A percentile compares a stretch with the other conserved stretches of the same genome.
Evolutionary conservation across 2,329 filamentous ascomycete genomes (phyloP).

Genomic region (Arthrobotrys entomopaga): DNA sequence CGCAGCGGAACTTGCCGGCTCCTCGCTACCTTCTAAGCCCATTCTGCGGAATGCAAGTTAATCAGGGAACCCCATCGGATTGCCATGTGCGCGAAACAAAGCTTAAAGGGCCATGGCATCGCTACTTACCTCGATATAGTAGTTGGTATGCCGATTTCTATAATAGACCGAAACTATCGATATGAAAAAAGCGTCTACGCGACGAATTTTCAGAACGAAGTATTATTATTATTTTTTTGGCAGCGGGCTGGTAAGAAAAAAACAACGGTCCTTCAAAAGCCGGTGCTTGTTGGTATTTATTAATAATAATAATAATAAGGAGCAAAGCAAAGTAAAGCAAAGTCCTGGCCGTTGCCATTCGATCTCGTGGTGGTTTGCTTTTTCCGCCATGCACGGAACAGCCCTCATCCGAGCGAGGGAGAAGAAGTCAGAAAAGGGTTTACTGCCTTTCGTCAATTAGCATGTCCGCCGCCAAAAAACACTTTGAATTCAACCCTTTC

Average conservation of each 20-base stretch:
- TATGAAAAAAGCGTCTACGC: slow-evolving; percentile 28
- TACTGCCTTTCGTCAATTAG: slow-evolving; percentile 10
- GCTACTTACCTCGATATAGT: slow-evolving; percentile 30
- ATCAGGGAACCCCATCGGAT: slow-evolving; percentile 19
- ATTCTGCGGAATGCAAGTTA: slow-evolving; percentile 54
- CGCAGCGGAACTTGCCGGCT: slow-evolving; percentile 53
- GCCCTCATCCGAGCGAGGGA: slow-evolving; percentile 34
- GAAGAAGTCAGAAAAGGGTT: slow-evolving; percentile 7
- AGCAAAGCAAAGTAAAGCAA: too few relatives aligned
- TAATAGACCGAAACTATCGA: slow-evolving; percentile 7
- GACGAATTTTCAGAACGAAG: neutral
- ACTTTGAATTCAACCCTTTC: too few relatives aligned
- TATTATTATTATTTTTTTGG: too few relatives aligned
- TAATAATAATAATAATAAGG: too few relatives aligned
- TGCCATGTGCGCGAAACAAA: slow-evolving; percentile 23
- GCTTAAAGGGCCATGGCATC: slow-evolving; percentile 16
- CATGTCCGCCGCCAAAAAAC: neutral
- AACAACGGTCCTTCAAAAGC: slow-evolving; percentile 12
- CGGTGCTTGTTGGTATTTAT: slow-evolving; percentile 45
- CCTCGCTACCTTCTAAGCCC: slow-evolving; percentile 52
- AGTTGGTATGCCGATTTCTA: slow-evolving; percentile 26
- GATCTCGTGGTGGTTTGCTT: slow-evolving; percentile 47
- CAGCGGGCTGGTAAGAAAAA: slow-evolving; percentile 41
- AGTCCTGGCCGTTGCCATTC: neutral
- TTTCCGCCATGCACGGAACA: slow-evolving; percentile 38